Evolutionary conservation across 805 yeast species (phyloP), one percentile per base, ranked within the genome.

Genomic region (Millerozyma acaciae): DNA sequence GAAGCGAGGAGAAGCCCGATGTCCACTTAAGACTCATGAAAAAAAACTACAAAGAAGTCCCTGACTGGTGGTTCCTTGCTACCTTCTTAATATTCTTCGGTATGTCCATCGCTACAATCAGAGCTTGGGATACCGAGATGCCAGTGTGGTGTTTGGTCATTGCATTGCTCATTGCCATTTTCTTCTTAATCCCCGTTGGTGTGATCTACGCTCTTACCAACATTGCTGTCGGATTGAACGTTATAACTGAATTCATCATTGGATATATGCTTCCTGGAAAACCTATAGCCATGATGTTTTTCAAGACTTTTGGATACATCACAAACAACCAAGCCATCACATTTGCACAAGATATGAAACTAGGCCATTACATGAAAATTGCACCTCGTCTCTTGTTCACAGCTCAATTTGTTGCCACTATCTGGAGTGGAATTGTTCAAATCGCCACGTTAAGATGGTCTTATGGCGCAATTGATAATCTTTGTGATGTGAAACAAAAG

Each of bases 61-160:
- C 72, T 26, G 70, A 65, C 35, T 66, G 72, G 72, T 66, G 72
- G 72, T 65, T 47, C 38, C 42, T 34, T 3, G 33, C 60, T 27
- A 46, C 57, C 7, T 57, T 62, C 39, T 43, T 62, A 9, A 36
- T 45, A 4, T 42, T 52, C 20, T 40, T 65, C 42, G 70, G 55
- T 13, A 35, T 62, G 33, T 50, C 70, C 9, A 52, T 65, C 35
- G 68, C 54, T 17, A 60, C 69, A 19, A 48, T 63, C 35, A 47
- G 60, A 46, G 58, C 45, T 26, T 63, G 69, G 68, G 30, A 51
- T 40, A 33, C 38, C 4, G 34, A 35, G 13, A 51, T 52, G 9
- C 57, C 57, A 2, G 54, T 51, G 4, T 50, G 55, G 55, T 39
- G 38, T 5, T 40, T 51, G 4, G 42, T 48, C 35, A 44, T 51